Conservation (phyloP, 2,329 filamentous ascomycete genomes). For the Alternaria atra region DNA sequence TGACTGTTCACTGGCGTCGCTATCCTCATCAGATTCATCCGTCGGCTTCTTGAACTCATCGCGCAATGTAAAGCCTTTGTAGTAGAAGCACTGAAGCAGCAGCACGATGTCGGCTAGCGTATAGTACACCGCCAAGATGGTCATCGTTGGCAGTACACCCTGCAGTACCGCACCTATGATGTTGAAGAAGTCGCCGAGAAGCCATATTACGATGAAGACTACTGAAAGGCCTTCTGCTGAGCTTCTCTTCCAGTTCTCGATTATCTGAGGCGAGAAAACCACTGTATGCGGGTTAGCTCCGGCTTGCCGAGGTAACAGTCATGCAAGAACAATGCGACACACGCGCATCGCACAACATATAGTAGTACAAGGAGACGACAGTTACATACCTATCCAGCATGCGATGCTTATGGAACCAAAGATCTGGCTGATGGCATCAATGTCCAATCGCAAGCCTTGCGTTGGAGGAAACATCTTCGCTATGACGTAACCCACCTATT, state of each 20-base stretch:
- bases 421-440: slow-evolving; percentile 91
- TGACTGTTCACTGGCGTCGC: slow-evolving; percentile 49
- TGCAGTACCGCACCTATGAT: slow-evolving; percentile 92
- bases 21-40: slow-evolving; percentile 30
- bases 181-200: slow-evolving; percentile 94
- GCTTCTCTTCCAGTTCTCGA: slow-evolving; percentile 87
- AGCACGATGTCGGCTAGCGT: slow-evolving; percentile 91
- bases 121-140: slow-evolving; percentile 93
- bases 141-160: slow-evolving; percentile 93
- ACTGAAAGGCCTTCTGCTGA: slow-evolving; percentile 90
- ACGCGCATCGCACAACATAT: background rate
- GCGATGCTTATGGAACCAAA: slow-evolving; percentile 95
- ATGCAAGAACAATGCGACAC: background rate
- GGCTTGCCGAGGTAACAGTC: background rate
- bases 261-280: slow-evolving; percentile 96
- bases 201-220: slow-evolving; percentile 92
- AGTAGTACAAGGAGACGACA: background rate
- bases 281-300: slow-evolving; percentile 53
- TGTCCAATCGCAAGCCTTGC: slow-evolving; percentile 73
- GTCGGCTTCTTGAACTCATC: slow-evolving; percentile 43
- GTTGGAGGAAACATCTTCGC: slow-evolving; percentile 62
- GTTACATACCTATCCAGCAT: slow-evolving; percentile 76
- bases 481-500: slow-evolving; percentile 40
- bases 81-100: slow-evolving; percentile 92
- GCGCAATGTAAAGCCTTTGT: slow-evolving; percentile 74